These are phyloP conservation scores for Dryas alaskensis DNA, from an alignment of 306 rosid genomes.

Conservation along the genomic window DNA sequence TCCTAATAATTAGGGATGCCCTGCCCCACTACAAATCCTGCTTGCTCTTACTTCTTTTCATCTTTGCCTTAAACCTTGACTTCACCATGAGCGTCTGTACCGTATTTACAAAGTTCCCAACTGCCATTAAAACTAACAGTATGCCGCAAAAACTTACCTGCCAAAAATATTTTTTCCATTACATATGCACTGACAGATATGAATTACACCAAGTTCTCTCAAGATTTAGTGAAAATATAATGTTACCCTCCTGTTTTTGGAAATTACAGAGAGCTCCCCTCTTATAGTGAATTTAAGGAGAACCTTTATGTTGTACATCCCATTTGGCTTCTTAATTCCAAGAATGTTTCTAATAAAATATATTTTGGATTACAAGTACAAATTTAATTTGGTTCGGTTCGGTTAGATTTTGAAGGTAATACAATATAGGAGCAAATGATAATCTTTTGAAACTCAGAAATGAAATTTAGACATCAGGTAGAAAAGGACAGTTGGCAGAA, in stretches of 20 bases:
- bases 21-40: slow-evolving; percentile 55
- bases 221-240: neutral
- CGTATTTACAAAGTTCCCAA: slow-evolving; percentile 86
- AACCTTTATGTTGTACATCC: neutral
- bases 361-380: neutral
- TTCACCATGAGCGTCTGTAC: slow-evolving; percentile 81
- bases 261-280: neutral
- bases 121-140: slow-evolving; percentile 82
- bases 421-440: neutral
- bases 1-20: slow-evolving; percentile 7
- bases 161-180: slow-evolving; percentile 24
- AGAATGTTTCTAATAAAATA: too few species aligned
- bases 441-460: neutral
- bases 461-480: neutral
- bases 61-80: slow-evolving; percentile 95
- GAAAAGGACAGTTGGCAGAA: neutral
- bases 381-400: neutral
- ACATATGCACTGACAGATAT: slow-evolving; percentile 4
- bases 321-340: neutral
- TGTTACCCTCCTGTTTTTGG: neutral
- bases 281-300: neutral
- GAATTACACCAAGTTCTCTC: slow-evolving; percentile 7
- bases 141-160: slow-evolving; percentile 91
- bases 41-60: slow-evolving; percentile 88
- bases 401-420: neutral